Evolutionary conservation across 2,329 filamentous ascomycete genomes (phyloP).

Genomic region (Aspergillus pseudoglaucus): DNA sequence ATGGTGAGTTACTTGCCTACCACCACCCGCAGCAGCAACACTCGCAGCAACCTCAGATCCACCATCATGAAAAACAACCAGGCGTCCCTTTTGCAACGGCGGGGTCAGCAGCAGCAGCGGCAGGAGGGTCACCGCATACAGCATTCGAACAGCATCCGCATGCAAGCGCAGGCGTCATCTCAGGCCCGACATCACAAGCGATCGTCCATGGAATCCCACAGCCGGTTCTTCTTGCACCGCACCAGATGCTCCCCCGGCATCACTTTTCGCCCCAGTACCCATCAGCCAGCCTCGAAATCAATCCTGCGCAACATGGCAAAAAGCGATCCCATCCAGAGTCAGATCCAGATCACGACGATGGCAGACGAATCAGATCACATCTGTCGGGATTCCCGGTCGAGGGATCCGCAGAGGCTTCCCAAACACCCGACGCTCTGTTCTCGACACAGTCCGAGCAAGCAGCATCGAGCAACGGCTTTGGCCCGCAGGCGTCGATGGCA

Average conservation of each 20-base stretch:
- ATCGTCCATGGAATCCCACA: conserved; percentile 27
- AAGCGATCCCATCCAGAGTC: conserved; percentile 31
- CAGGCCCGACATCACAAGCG: conserved; percentile 23
- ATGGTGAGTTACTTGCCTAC: conserved; percentile 59
- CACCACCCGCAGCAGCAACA: conserved; percentile 27
- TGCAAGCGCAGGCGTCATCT: conserved; percentile 33
- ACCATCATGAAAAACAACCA: conserved; percentile 26
- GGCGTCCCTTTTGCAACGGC: conserved; percentile 28
- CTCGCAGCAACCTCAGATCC: conserved; percentile 35
- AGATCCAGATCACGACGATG: conserved; percentile 21
- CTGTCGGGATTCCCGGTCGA: conserved; percentile 29
- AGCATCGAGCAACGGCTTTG: conserved; percentile 26
- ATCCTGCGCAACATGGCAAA: conserved; percentile 24
- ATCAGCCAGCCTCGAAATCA: conserved; percentile 25
- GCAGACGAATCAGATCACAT: conserved; percentile 21
- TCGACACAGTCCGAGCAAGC: conserved; percentile 26
- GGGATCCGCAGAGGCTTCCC: conserved; percentile 22
- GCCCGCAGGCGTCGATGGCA: conserved; percentile 36
- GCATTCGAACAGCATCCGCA: conserved; percentile 34
- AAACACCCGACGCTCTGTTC: conserved; percentile 31
- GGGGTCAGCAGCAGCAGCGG: conserved; percentile 13
- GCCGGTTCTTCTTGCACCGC: conserved; percentile 21
- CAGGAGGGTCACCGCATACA: conserved; percentile 26
- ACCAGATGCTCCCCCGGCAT: conserved; percentile 26
- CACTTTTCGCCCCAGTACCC: conserved; percentile 31